These are phyloP conservation scores for Carallia pectinifolia DNA, from an alignment of 345 rosid species.

Conservation along the genomic window DNA sequence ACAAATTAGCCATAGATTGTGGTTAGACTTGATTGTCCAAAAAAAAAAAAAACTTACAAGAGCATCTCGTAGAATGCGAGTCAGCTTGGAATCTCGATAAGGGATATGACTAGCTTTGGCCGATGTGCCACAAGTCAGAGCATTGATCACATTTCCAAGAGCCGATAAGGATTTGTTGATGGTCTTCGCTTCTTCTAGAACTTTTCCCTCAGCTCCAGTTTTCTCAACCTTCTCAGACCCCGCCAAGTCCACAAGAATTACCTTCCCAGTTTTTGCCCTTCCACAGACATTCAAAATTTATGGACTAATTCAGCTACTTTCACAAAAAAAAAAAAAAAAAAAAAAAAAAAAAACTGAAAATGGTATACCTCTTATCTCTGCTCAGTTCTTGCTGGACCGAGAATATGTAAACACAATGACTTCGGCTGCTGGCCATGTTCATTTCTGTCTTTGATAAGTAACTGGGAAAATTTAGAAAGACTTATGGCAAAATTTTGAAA, in stretches of 20 bases:
- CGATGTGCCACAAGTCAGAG: conserved; percentile 66
- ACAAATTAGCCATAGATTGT: neutral
- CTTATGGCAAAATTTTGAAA: neutral
- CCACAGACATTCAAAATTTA: conserved; percentile 13
- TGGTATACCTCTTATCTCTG: conserved; percentile 52
- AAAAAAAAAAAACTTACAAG: conserved; percentile 48
- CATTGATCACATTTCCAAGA: conserved; percentile 81
- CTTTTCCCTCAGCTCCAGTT: conserved; percentile 93
- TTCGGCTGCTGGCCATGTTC: conserved; percentile 93
- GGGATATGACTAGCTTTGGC: conserved; percentile 71
- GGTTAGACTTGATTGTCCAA: neutral
- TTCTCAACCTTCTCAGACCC: conserved; percentile 96
- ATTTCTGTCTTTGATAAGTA: conserved; percentile 56
- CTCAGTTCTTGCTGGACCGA: conserved; percentile 51
- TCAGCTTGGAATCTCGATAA: conserved; percentile 91
- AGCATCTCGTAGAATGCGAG: conserved; percentile 83
- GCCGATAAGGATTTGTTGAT: conserved; percentile 92
- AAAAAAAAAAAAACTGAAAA: neutral
- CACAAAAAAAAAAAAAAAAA: neutral
- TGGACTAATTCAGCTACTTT: conserved; percentile 1
- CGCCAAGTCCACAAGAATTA: conserved; percentile 83
- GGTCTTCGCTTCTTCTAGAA: conserved; percentile 91
- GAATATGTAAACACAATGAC: conserved; percentile 72
- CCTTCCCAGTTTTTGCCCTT: conserved; percentile 64
- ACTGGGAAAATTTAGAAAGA: conserved; percentile 19